Conservation (phyloP, 257 asterid species). For the Ocimum tenuiflorum region DNA sequence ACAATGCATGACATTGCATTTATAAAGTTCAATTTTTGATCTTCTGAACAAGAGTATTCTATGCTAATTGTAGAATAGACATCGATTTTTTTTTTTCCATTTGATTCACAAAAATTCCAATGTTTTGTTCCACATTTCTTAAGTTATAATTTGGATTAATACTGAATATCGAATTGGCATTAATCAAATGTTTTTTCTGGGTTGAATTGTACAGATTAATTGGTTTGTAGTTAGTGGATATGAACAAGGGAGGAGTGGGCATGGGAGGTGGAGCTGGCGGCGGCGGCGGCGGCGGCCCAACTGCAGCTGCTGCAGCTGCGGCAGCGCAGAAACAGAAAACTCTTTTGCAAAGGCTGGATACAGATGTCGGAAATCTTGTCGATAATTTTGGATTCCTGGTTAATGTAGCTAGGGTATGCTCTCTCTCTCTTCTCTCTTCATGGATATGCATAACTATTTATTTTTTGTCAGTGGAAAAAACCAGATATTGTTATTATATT, state of each 20-base stretch:
- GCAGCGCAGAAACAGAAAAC: constrained; percentile 83
- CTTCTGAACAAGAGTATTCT: neutral
- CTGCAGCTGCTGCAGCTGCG: constrained; percentile 57
- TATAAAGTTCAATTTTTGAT: constrained; percentile 36
- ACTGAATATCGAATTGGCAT: neutral
- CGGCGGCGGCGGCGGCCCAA: constrained; percentile 45
- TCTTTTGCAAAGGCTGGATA: constrained; percentile 72
- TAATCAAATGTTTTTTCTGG: no score
- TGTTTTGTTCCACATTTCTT: neutral
- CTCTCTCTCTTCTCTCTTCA: neutral
- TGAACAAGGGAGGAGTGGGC: constrained; percentile 71
- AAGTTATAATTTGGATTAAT: neutral
- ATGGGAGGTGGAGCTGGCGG: constrained; percentile 33
- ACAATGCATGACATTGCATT: constrained; percentile 73
- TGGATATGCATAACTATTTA: neutral
- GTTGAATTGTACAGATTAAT: neutral
- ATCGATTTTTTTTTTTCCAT: no score
- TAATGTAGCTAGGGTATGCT: constrained; percentile 64
- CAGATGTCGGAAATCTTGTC: constrained; percentile 70
- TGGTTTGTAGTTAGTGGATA: constrained; percentile 9
- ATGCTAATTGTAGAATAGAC: no score
- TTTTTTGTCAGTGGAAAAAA: neutral
- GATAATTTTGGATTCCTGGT: constrained; percentile 76
- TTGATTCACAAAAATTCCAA: neutral
- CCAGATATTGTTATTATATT: neutral